Base-by-base conservation (phyloP, 257 asterid species). In the Handroanthus guayacan region DNA sequence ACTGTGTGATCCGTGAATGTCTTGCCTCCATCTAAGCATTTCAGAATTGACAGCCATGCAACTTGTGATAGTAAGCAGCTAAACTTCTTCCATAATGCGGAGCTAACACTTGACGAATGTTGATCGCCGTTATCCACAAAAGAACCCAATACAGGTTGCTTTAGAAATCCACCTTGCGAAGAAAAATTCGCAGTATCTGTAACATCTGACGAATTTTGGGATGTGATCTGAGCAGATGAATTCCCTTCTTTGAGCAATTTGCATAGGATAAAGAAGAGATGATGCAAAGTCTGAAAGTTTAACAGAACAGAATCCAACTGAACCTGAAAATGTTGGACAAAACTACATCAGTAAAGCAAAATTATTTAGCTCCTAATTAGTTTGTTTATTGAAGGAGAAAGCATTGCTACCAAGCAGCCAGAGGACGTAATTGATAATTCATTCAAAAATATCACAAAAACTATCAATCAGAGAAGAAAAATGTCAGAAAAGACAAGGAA, bases 1-100 rank as follows among this genome's bases (percentile, higher is more conserved):
- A 82, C 75, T 87, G 88, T 80, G 81, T 85, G 80, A 84, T 87
- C 91, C 25, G 86, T 69, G 84, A 89, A 91, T 79, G 88, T 79
- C 87, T 88, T 95, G 84, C 99, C 97, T 84, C 90, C 87, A 60
- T 86, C 88, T 83, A 92, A 83, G 85, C 98, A 92, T 86, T 89
- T 95, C 87, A 72, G 65, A 57, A 91, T 81, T 65, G 97, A 77
- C 73, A 89, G 86, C 97, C 97, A 91, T 45, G 93, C 93, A 83
- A 85, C 74, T 82, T 87, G 91, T 65, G 97, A 89, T 58, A 87
- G 78, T 63, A 85, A 84, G 89, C 81, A 81, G 89, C 88, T 77
- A 83, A 95, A 95, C 63, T 82, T 86, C 81, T 88, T 85, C 97
- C 96, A 89, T 34, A 75, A 58, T 41, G 79, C 64, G 67, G 89